A percentile compares a stretch with the other conserved stretches of the same genome.
Conservation (phyloP, 2,329 filamentous ascomycete species). For the Hypoxylon sp. region DNA sequence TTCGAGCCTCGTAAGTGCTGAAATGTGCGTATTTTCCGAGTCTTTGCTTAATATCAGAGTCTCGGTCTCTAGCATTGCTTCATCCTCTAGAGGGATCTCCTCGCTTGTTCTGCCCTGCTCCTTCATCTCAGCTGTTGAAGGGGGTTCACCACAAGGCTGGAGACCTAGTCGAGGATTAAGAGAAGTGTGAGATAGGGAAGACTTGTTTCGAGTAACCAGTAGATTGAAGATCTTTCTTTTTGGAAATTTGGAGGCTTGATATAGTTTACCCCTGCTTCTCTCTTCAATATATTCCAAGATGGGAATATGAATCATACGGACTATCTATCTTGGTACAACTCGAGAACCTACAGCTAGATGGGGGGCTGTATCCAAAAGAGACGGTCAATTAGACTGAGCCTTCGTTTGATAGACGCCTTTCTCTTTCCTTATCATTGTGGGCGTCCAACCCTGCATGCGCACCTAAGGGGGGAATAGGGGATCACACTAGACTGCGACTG, state of each 20-base stretch:
- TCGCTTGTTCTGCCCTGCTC: neutral
- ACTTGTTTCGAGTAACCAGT: neutral
- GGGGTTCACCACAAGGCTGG: neutral
- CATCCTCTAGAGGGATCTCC: neutral
- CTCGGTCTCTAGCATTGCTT: neutral
- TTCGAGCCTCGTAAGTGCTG: neutral
- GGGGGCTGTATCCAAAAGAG: neutral
- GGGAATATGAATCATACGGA: neutral
- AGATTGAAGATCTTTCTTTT: neutral
- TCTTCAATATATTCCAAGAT: neutral
- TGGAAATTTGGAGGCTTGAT: too few relatives aligned
- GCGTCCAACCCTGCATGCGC: neutral
- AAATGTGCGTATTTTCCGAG: neutral
- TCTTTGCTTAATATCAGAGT: slow-evolving; percentile 1
- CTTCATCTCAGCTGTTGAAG: neutral
- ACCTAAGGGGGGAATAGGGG: neutral
- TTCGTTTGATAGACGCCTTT: neutral
- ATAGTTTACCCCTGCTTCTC: too few relatives aligned
- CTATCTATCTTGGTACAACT: neutral
- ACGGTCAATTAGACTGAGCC: neutral
- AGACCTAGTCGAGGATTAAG: neutral
- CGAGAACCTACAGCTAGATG: neutral
- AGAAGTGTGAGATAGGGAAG: neutral
- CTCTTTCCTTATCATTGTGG: neutral
- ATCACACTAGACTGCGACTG: neutral